Conservation (phyloP, 345 rosid genomes). For the Brassica rapa region DNA sequence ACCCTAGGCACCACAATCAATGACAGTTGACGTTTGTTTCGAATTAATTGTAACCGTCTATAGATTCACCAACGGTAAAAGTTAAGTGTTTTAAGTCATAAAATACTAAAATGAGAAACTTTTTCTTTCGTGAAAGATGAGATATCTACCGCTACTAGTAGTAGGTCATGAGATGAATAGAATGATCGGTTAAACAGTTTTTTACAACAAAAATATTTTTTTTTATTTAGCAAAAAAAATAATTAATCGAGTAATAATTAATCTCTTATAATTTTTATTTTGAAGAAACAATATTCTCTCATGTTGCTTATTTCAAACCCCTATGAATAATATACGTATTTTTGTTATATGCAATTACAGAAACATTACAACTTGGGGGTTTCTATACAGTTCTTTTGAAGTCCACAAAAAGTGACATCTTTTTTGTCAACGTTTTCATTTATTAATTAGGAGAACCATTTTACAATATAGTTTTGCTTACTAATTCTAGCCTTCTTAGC, state of each 20-base stretch:
- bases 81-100: neutral
- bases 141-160: too few species aligned
- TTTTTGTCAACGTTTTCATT: too few species aligned
- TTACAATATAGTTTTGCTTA: too few species aligned
- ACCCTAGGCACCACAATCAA: slow-evolving; percentile 13
- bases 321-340: neutral
- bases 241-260: too few species aligned
- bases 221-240: too few species aligned
- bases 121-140: too few species aligned
- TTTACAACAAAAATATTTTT: neutral
- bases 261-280: neutral
- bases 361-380: neutral
- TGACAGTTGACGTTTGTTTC: slow-evolving; percentile 7
- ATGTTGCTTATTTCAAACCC: neutral
- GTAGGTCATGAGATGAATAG: too few species aligned
- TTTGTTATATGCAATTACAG: neutral
- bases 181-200: too few species aligned
- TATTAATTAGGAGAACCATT: too few species aligned
- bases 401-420: neutral
- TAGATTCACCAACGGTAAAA: too few species aligned
- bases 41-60: too few species aligned
- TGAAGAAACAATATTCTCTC: neutral
- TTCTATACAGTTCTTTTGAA: neutral
- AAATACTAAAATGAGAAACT: neutral
- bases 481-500: too few species aligned